Evolutionary conservation across 1,284 basidiomycete species (phyloP), one percentile per base, ranked within the genome.

Genomic region (Puccinia coronata): DNA sequence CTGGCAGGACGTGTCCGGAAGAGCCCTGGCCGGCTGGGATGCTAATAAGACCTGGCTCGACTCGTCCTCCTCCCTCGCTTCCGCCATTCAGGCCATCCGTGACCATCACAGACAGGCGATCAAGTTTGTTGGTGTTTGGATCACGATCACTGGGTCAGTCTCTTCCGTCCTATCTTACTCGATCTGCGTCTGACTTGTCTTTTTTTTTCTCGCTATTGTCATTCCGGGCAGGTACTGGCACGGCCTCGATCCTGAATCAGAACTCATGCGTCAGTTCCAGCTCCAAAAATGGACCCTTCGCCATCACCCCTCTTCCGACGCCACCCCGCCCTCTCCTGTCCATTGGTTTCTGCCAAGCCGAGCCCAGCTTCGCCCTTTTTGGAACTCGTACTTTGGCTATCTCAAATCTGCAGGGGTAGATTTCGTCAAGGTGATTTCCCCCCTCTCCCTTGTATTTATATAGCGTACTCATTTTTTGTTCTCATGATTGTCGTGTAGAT

Each of bases 121-220:
- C 55, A 63, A 63, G 28, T 36, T 61, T 18, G 57, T 76, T 23
- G 74, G 74, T 12, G 57, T 76, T 25, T 76, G 74, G 74, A 59
- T 76, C 1, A 76, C 74, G 20, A 49, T 76, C 36, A 76, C 55
- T 49, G 74, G 74, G 74, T 76, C 39, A 63, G 57, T n/a, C 31
- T 36, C 16, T 31, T 28, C n/a, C 16, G 28, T 76, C 28, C 18
- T 28, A 14, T 31, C 41, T n/a, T 43, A 6, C 34, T 36, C 28
- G n/a, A 57, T 28, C 55, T 39, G 8, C 6, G 16, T 14, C n/a
- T 16, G 28, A 75, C n/a, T 16, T 57, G 6, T n/a, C 25, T 39
- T 25, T 57, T 14, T 41, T 9, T 75, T 59, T n/a, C n/a, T 61
- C 25, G 53, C 12, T 34, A 34, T 8, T 12, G 4, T 2, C 55